Evolutionary conservation across 805 yeast genomes (phyloP).

Genomic region (Candida rishiriensis): DNA sequence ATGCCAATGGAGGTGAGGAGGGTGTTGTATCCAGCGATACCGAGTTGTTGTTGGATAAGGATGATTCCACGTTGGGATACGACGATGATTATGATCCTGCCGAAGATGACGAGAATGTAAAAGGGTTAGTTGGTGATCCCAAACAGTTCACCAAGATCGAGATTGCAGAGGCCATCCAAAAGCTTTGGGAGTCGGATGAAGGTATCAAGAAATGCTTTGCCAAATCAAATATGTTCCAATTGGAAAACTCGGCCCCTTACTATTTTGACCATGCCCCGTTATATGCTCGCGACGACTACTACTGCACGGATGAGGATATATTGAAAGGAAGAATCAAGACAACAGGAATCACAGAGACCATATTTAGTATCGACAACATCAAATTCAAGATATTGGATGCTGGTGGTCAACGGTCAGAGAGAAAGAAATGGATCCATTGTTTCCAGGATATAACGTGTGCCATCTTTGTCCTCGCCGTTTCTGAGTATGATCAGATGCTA

Average conservation of each 20-base stretch:
- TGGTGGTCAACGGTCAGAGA: slow-evolving; percentile 91
- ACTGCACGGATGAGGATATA: slow-evolving; percentile 78
- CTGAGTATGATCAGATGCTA: slow-evolving; percentile 88
- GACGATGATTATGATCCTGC: slow-evolving; percentile 3
- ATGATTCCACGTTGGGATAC: slow-evolving; percentile 1
- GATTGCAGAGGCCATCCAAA: slow-evolving; percentile 65
- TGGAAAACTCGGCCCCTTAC: slow-evolving; percentile 78
- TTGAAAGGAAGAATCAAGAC: slow-evolving; percentile 90
- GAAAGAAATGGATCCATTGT: slow-evolving; percentile 93
- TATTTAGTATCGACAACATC: slow-evolving; percentile 60
- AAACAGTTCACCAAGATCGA: slow-evolving; percentile 33
- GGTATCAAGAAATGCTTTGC: slow-evolving; percentile 60
- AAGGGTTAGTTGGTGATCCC: neutral
- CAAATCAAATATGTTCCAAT: slow-evolving; percentile 72
- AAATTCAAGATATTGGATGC: slow-evolving; percentile 84
- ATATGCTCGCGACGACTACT: slow-evolving; percentile 59
- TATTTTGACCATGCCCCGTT: slow-evolving; percentile 71
- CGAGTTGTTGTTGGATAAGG: neutral
- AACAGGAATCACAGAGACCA: slow-evolving; percentile 89
- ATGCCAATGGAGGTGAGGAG: slow-evolving; percentile 13
- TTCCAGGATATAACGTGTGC: slow-evolving; percentile 88
- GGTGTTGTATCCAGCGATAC: neutral
- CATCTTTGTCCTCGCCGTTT: slow-evolving; percentile 80
- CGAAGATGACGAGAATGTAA: slow-evolving; percentile 2
- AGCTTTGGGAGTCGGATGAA: slow-evolving; percentile 64